Base-by-base conservation (phyloP, 2,329 filamentous ascomycete species). In the Alternaria brassicae region DNA sequence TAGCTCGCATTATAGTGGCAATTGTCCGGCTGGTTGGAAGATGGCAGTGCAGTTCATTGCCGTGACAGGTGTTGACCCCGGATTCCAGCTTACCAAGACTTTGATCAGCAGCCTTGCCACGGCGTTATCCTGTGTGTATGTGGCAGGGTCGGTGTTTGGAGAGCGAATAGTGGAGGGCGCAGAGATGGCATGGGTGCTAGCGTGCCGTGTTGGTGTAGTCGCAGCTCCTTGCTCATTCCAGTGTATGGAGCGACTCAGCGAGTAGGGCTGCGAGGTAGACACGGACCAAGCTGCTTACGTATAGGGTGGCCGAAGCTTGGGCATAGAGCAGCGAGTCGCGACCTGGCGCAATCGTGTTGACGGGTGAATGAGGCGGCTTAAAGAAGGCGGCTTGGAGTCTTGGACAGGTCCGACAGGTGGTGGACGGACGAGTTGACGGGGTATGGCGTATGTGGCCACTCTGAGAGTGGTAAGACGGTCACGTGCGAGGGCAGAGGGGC, bases 71-170 rank as follows among this genome's bases (percentile, higher is more conserved):
- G 53, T 40, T n/a, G 40, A 61, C 60, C 63, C 60, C 61, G 61
- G 60, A 60, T 56, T 66, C 49, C 63, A 66, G 64, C 60, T 69
- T 63, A 62, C 53, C 45, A 63, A 60, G 60, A 58, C 13, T 25
- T 28, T 36, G 55, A 69, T 70, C 64, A 53, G 60, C 64, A 58
- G 61, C 44, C 44, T 56, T 53, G 56, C 54, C 51, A 25, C 54
- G 56, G 58, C 53, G 52, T 41, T 60, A 61, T 60, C 56, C 45
- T 47, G 48, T 48, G 9, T 48, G 2, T 23, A 28, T 25, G 9
- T 9, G 44, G 32, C 56, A 48, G 42, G 56, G 50, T 42, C 30
- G 28, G 9, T 9, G 13, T 10, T 1, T 12, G 3, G 8, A 25
- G 48, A 37, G 48, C 48, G 28, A 58, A 48, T 58, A 19, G 17